A percentile compares a stretch with the other conserved stretches of the same genome.
Evolutionary conservation across 2,329 filamentous ascomycete genomes (phyloP).

Genomic region (Xylariales sp.): DNA sequence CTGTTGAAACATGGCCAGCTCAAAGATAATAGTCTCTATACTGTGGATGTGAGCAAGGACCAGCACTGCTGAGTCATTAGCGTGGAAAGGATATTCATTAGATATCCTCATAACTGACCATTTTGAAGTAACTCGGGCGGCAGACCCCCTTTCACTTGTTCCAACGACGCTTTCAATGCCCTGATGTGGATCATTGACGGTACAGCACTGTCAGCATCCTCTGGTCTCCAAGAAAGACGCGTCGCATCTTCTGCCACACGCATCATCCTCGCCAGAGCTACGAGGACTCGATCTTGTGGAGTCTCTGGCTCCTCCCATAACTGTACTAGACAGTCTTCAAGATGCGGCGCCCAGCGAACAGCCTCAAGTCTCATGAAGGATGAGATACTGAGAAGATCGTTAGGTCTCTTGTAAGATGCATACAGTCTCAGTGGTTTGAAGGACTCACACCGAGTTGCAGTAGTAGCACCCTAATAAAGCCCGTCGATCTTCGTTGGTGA

Average conservation of each 20-base stretch:
- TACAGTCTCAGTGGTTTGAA: no score
- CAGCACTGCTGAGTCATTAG: no score
- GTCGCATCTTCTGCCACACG: constrained; percentile 20
- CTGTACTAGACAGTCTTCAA: constrained; percentile 51
- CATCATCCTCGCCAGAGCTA: constrained; percentile 21
- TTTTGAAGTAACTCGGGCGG: constrained; percentile 20
- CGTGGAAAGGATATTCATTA: no score
- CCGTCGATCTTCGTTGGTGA: constrained; percentile 17
- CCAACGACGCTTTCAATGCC: constrained; percentile 21
- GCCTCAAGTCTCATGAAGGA: constrained; percentile 19
- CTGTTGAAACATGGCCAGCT: constrained; percentile 25
- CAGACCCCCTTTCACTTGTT: constrained; percentile 19
- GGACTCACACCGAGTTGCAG: no score
- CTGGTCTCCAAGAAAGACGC: constrained; percentile 16
- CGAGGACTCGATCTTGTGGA: constrained; percentile 45
- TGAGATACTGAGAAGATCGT: no score
- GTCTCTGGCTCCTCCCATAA: constrained; percentile 42
- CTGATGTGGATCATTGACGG: constrained; percentile 25
- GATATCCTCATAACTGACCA: no score
- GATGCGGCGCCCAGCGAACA: constrained; percentile 49
- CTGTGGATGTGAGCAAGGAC: constrained; percentile 30
- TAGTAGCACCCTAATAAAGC: constrained; percentile 15
- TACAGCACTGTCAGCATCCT: constrained; percentile 13
- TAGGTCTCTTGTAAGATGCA: no score
- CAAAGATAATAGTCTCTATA: constrained; percentile 33